Conservation (phyloP, 2,329 filamentous ascomycete genomes). For the Paraconiothyrium sp. region DNA sequence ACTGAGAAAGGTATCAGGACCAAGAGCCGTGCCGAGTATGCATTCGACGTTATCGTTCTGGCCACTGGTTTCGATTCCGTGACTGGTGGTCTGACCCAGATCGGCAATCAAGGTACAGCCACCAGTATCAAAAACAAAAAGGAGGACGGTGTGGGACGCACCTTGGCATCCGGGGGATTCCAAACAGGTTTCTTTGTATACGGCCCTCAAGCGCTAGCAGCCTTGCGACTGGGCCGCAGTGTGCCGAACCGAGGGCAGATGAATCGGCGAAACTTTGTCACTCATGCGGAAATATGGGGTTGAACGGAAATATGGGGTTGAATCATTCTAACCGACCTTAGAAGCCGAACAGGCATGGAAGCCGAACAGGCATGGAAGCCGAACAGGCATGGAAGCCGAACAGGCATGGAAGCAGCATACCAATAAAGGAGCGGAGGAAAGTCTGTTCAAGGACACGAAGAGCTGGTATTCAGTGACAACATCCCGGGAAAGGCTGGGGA, state of each 20-base stretch:
- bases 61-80: slow-evolving; percentile 29
- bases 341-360: slow-evolving; percentile 50
- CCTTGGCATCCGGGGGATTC: slow-evolving; percentile 43
- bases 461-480: slow-evolving; percentile 50
- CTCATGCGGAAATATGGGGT: slow-evolving; percentile 38
- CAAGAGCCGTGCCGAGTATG: slow-evolving; percentile 38
- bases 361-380: too few species aligned
- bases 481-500: slow-evolving; percentile 29
- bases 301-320: slow-evolving; percentile 37
- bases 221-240: slow-evolving; percentile 50
- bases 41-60: slow-evolving; percentile 42
- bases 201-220: slow-evolving; percentile 50
- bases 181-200: slow-evolving; percentile 51
- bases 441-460: slow-evolving; percentile 45
- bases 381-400: slow-evolving; percentile 47
- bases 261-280: slow-evolving; percentile 48
- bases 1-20: slow-evolving; percentile 42
- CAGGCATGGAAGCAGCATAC: slow-evolving; percentile 48
- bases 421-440: slow-evolving; percentile 43
- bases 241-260: slow-evolving; percentile 50
- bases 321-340: slow-evolving; percentile 43
- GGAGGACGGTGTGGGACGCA: slow-evolving; percentile 42
- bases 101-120: slow-evolving; percentile 41
- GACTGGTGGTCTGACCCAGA: slow-evolving; percentile 32
- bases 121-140: slow-evolving; percentile 37